phyloP scores from a whole-genome alignment of 2,329 filamentous ascomycete genomes.

The Lachnellula willkommii region DNA sequence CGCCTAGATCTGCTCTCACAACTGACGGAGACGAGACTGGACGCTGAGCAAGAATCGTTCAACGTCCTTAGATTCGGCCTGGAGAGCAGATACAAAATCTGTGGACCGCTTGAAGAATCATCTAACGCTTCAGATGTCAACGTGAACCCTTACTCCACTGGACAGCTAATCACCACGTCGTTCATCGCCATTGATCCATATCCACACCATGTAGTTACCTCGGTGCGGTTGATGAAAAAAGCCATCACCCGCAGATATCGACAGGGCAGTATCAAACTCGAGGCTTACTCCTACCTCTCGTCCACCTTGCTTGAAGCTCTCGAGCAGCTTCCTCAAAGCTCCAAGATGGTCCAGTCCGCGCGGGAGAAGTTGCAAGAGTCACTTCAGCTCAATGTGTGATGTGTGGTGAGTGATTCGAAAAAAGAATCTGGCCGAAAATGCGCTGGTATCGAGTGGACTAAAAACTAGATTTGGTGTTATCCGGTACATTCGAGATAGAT shows the following conservation, averaged over 20 bases:
- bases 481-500: too few relatives aligned
- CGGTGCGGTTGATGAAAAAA: constrained; percentile 27
- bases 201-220: constrained; percentile 30
- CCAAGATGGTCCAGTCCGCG: background rate
- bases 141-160: background rate
- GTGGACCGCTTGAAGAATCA: background rate
- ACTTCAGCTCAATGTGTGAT: background rate
- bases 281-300: constrained; percentile 23
- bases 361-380: background rate
- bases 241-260: constrained; percentile 25
- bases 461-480: too few relatives aligned
- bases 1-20: background rate
- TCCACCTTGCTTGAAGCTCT: constrained; percentile 25
- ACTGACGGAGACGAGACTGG: background rate
- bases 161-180: constrained; percentile 14
- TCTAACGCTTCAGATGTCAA: background rate
- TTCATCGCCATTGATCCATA: constrained; percentile 31
- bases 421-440: too few relatives aligned
- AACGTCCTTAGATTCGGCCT: constrained; percentile 5
- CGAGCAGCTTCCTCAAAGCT: constrained; percentile 24
- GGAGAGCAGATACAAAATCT: constrained; percentile 25
- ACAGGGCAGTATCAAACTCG: constrained; percentile 23
- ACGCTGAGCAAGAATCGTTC: background rate
- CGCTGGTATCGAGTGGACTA: too few relatives aligned
- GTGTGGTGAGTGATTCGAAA: too few relatives aligned